phyloP scores from a whole-genome alignment of 768 basidiomycete species.

The Suillus brevipes region DNA sequence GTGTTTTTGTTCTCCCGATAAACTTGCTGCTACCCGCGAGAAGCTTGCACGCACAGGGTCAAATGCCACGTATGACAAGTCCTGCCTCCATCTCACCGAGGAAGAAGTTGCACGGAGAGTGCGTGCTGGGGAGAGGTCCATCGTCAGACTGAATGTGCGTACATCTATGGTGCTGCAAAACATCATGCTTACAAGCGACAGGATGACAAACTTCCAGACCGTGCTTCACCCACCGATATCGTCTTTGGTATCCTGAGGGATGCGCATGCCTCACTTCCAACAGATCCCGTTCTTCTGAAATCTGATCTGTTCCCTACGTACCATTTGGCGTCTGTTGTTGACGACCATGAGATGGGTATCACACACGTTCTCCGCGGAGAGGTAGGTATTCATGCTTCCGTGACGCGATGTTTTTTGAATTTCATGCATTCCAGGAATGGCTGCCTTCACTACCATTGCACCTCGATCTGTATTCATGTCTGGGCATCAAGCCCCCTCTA shows the following conservation, averaged over 20 bases:
- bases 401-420: neutral
- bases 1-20: conserved; percentile 86
- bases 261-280: conserved; percentile 74
- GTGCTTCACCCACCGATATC: conserved; percentile 58
- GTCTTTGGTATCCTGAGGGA: conserved; percentile 77
- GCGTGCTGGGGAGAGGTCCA: conserved; percentile 71
- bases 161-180: neutral
- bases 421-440: conserved; percentile 73
- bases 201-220: conserved; percentile 58
- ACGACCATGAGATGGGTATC: conserved; percentile 95
- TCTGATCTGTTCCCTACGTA: conserved; percentile 94
- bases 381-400: conserved; percentile 41
- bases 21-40: conserved; percentile 66
- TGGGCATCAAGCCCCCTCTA: conserved; percentile 68
- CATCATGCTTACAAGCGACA: conserved; percentile 27
- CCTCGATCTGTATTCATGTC: conserved; percentile 80
- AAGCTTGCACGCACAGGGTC: conserved; percentile 72
- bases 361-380: conserved; percentile 95
- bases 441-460: conserved; percentile 90
- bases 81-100: conserved; percentile 81
- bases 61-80: conserved; percentile 81
- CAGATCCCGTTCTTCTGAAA: conserved; percentile 91
- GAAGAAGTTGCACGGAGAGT: conserved; percentile 81
- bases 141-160: conserved; percentile 87
- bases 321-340: conserved; percentile 93